Evolutionary conservation across 148 eudicot genomes (phyloP).

Genomic region (Heliamphora exappendiculata): DNA sequence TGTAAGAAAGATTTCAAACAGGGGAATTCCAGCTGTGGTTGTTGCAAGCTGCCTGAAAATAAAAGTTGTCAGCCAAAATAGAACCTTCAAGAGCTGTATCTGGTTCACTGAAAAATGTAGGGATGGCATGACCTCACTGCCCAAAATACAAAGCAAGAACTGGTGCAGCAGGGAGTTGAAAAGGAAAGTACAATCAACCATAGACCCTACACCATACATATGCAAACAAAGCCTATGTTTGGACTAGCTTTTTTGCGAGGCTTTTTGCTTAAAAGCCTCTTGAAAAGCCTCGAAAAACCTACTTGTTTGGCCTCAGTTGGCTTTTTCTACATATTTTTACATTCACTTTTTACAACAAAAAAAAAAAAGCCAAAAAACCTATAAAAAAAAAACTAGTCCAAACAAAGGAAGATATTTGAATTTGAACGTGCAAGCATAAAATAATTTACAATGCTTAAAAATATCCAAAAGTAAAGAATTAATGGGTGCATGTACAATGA

Average conservation of each 20-base stretch:
- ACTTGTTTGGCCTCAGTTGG: too few relatives aligned
- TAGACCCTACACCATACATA: neutral
- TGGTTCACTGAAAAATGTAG: neutral
- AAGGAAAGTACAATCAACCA: neutral
- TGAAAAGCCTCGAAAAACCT: too few relatives aligned
- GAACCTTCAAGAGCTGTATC: slow-evolving; percentile 3
- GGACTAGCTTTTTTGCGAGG: too few relatives aligned
- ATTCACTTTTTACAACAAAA: too few relatives aligned
- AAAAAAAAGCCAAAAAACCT: too few relatives aligned
- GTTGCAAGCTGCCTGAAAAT: slow-evolving; percentile 86
- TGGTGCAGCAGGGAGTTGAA: neutral
- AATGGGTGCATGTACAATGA: neutral
- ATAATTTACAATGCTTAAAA: neutral
- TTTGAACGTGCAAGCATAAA: neutral
- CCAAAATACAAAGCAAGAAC: neutral
- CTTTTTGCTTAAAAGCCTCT: too few relatives aligned
- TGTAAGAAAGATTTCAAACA: slow-evolving; percentile 82
- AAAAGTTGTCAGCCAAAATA: slow-evolving; percentile 3
- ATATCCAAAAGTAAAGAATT: neutral
- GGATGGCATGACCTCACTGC: neutral
- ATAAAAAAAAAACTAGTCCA: too few relatives aligned
- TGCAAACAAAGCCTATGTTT: too few relatives aligned
- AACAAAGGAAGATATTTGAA: too few relatives aligned
- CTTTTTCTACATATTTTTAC: too few relatives aligned
- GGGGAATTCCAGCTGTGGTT: slow-evolving; percentile 70